Percentiles rank a stretch among this genome's conserved stretches.
These are phyloP conservation scores for Acanthamoeba lugdunensis DNA, from an alignment of 208 protist genomes.

Conservation along the genomic window DNA sequence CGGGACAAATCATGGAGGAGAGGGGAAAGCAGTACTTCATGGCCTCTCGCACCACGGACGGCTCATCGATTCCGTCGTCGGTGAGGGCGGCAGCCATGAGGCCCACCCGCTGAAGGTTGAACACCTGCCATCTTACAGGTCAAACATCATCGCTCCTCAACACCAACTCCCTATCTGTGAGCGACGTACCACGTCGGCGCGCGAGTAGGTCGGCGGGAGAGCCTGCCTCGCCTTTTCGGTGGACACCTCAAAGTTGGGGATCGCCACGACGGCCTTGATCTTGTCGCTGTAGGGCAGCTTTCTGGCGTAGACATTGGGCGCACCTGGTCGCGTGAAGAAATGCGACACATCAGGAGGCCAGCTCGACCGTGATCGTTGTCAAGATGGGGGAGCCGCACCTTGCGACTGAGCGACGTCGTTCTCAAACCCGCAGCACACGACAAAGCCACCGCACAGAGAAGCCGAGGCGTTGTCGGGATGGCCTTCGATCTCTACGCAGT, in stretches of 20 bases:
- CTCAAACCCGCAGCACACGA: slow-evolving; percentile 40
- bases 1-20: background rate
- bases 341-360: background rate
- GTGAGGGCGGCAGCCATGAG: slow-evolving; percentile 1
- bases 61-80: background rate
- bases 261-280: slow-evolving; percentile 56
- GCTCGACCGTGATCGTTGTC: background rate
- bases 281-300: slow-evolving; percentile 29
- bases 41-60: background rate
- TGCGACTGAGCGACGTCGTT: background rate
- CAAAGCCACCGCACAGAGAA: slow-evolving; percentile 35
- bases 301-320: background rate
- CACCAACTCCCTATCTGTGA: no score
- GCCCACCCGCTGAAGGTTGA: slow-evolving; percentile 53
- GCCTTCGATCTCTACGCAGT: slow-evolving; percentile 52
- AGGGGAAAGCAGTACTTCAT: slow-evolving; percentile 22
- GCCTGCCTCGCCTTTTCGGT: slow-evolving; percentile 69
- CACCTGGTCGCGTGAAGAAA: background rate
- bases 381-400: background rate
- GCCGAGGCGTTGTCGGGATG: slow-evolving; percentile 66
- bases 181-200: slow-evolving; percentile 58
- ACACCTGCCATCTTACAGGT: background rate
- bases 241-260: slow-evolving; percentile 51
- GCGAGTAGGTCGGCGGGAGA: slow-evolving; percentile 51
- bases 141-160: background rate